Conservation (phyloP, 257 asterid species). For the Scutellaria galericulata region DNA sequence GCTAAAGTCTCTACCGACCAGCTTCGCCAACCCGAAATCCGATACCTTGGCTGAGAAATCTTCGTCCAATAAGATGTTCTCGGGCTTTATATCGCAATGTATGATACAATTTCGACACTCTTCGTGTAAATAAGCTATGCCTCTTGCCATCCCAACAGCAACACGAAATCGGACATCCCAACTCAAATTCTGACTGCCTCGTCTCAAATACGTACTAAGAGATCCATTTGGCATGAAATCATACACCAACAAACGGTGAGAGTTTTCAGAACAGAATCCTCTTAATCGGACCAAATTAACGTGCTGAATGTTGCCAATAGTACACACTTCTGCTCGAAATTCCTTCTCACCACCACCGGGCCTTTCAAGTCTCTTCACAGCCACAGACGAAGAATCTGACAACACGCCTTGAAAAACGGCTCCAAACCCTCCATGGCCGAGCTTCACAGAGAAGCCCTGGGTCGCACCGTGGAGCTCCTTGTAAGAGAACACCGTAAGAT, state of each 20-base stretch:
- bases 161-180: slow-evolving; percentile 71
- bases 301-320: slow-evolving; percentile 83
- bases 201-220: slow-evolving; percentile 59
- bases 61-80: slow-evolving; percentile 67
- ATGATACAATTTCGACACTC: slow-evolving; percentile 71
- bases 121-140: slow-evolving; percentile 80
- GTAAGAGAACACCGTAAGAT: slow-evolving; percentile 66
- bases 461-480: slow-evolving; percentile 76
- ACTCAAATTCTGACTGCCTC: slow-evolving; percentile 55
- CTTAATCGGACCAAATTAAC: slow-evolving; percentile 76
- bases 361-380: slow-evolving; percentile 82
- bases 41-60: slow-evolving; percentile 77
- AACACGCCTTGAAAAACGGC: slow-evolving; percentile 71
- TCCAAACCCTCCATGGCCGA: slow-evolving; percentile 91
- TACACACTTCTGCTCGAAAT: slow-evolving; percentile 82
- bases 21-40: slow-evolving; percentile 84
- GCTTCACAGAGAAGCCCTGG: slow-evolving; percentile 74
- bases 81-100: slow-evolving; percentile 86
- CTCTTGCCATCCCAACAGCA: slow-evolving; percentile 71
- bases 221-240: slow-evolving; percentile 90
- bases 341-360: slow-evolving; percentile 82
- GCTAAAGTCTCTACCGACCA: slow-evolving; percentile 75
- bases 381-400: slow-evolving; percentile 61
- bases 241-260: slow-evolving; percentile 77
- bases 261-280: slow-evolving; percentile 76